Conservation (phyloP, 2,329 filamentous ascomycete species). For the Fusarium algeriense region DNA sequence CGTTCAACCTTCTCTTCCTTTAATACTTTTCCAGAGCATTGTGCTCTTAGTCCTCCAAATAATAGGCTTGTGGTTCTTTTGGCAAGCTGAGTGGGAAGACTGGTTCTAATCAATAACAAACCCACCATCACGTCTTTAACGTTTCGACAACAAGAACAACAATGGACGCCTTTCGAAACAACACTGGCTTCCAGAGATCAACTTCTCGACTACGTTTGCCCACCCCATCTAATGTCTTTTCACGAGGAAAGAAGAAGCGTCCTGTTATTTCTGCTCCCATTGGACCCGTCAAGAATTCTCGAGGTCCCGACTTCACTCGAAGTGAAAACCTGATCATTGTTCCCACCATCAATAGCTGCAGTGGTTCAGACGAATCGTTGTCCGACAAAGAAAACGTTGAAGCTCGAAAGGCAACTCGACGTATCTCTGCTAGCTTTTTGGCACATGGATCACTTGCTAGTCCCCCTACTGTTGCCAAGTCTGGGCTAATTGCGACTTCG, state of each 20-base stretch:
- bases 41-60: background rate
- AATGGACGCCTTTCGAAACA: slow-evolving; percentile 35
- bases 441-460: slow-evolving; percentile 43
- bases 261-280: slow-evolving; percentile 53
- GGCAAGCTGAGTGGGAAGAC: background rate
- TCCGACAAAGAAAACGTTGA: slow-evolving; percentile 8
- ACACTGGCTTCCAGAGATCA: slow-evolving; percentile 13
- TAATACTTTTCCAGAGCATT: background rate
- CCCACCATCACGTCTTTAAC: background rate
- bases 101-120: background rate
- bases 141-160: background rate
- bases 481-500: slow-evolving; percentile 40
- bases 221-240: slow-evolving; percentile 25
- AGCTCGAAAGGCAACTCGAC: slow-evolving; percentile 38
- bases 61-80: background rate
- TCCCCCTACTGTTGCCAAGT: slow-evolving; percentile 50
- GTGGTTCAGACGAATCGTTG: slow-evolving; percentile 36
- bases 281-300: slow-evolving; percentile 55
- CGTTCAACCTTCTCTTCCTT: background rate
- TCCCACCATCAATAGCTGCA: slow-evolving; percentile 53
- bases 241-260: slow-evolving; percentile 39
- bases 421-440: slow-evolving; percentile 51
- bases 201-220: slow-evolving; percentile 29
- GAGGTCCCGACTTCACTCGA: slow-evolving; percentile 52
- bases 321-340: slow-evolving; percentile 53